These are phyloP conservation scores for Dryas drummondii DNA, from an alignment of 306 rosid species.

Conservation along the genomic window DNA sequence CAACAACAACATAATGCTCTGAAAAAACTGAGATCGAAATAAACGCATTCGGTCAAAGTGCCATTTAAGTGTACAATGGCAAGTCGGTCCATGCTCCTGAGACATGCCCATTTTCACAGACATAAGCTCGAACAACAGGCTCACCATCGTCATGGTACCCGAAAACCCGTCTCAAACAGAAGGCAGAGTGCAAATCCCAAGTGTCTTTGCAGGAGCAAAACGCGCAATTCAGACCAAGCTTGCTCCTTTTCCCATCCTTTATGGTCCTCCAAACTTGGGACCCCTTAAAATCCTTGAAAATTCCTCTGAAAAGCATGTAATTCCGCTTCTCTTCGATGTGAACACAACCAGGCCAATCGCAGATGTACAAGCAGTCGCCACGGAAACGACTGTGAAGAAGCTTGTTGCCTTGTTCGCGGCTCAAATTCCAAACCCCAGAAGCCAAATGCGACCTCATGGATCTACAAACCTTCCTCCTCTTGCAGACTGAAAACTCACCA, in stretches of 20 bases:
- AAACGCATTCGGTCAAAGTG: neutral
- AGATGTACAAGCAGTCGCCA: slow-evolving; percentile 68
- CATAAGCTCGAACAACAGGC: slow-evolving; percentile 90
- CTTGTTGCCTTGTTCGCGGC: slow-evolving; percentile 82
- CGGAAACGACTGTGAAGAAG: slow-evolving; percentile 76
- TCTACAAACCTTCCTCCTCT: slow-evolving; percentile 47
- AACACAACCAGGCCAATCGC: slow-evolving; percentile 93
- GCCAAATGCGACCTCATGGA: slow-evolving; percentile 70
- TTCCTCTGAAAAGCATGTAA: slow-evolving; percentile 77
- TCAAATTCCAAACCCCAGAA: slow-evolving; percentile 65
- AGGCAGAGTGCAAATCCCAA: slow-evolving; percentile 91
- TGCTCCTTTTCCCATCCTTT: slow-evolving; percentile 58
- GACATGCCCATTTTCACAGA: slow-evolving; percentile 93
- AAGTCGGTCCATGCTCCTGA: slow-evolving; percentile 97
- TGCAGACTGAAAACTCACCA: slow-evolving; percentile 22
- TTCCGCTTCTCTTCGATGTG: slow-evolving; percentile 82
- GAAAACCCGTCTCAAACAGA: slow-evolving; percentile 67
- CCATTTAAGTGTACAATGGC: slow-evolving; percentile 60
- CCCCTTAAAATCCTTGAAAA: slow-evolving; percentile 74
- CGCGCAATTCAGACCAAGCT: slow-evolving; percentile 66
- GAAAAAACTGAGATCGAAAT: neutral
- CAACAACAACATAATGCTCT: neutral
- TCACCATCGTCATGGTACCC: slow-evolving; percentile 95
- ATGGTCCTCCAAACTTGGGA: slow-evolving; percentile 85
- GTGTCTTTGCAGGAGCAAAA: slow-evolving; percentile 63